Evolutionary conservation across 2,329 filamentous ascomycete genomes (phyloP), one percentile per base, ranked within the genome.

Genomic region (Diaporthe aspalathi): DNA sequence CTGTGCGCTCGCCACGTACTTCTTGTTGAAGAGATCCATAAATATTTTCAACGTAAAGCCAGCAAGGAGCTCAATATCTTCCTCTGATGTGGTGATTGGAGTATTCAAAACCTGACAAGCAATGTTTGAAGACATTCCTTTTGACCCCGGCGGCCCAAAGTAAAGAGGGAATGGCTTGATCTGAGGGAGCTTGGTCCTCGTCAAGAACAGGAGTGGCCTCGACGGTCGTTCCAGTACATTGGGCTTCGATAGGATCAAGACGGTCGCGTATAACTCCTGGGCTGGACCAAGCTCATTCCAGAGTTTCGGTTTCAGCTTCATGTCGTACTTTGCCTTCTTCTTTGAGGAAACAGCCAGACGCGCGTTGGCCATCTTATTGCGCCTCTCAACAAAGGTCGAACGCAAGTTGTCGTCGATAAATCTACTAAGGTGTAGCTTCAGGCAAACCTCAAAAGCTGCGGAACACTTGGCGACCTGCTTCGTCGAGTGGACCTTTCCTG

Each of bases 311-410:
- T 97, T 98, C 17, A 90, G 84, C 2, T 89, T 88, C 93, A 97
- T 97, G 1, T 83, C 81, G 79, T 98, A 98, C 35, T 88, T 84
- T 1, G 89, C 88, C 60, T 87, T 90, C 78, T 93, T 94, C 77
- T 94, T 95, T 29, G 90, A 90, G 74, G 90, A 92, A n/a, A 98
- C 86, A 0, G 95, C 94, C 6, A 98, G 83, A 0, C 90, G 88
- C 2, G 95, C 94, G 79, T 98, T 98, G n/a, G 93, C 88, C 92
- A 97, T 95, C 0, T 84, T 86, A 4, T 94, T 95, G 0, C 96
- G 84, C 49, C 87, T 85, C 77, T 92, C 95, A 24, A 86, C 85
- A 72, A 93, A 93, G 0, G 88, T 88, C 0, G 96, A 93, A 69
- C 93, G 87, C 2, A 98, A 85, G 78, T 94, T 84, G 0, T 90